Conservation (phyloP, 306 rosid species). For the Pyrus bretschneideri region DNA sequence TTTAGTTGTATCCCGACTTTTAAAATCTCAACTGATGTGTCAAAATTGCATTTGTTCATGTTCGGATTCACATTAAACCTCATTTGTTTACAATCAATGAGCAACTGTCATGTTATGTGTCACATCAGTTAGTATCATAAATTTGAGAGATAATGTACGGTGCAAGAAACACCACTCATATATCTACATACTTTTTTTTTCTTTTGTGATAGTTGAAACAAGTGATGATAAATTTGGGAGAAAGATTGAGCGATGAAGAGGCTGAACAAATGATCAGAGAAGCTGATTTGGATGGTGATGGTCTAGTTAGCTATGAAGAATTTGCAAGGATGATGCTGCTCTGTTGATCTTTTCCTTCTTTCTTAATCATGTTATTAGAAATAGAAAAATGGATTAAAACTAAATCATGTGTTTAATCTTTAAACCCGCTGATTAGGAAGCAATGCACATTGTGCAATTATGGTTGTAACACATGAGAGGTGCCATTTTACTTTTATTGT, state of each 20-base stretch:
- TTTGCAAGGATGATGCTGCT: slow-evolving; percentile 50
- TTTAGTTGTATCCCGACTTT: background rate
- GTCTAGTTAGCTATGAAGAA: slow-evolving; percentile 67
- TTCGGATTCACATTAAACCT: background rate
- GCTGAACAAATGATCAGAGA: slow-evolving; percentile 69
- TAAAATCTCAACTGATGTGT: background rate
- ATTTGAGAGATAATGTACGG: too few species aligned
- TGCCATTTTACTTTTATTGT: background rate
- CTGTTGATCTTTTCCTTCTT: slow-evolving; percentile 5
- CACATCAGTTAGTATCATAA: background rate
- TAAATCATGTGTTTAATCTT: background rate
- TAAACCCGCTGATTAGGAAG: background rate
- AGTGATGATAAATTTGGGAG: slow-evolving; percentile 69
- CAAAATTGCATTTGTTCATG: background rate
- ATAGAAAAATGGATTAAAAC: background rate
- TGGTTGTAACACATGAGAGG: background rate
- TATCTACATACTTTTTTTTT: background rate
- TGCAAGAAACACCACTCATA: background rate
- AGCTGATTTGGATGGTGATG: slow-evolving; percentile 80
- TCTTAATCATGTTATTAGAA: background rate
- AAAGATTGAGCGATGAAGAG: slow-evolving; percentile 60
- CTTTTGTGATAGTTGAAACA: slow-evolving; percentile 36
- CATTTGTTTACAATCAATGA: too few species aligned
- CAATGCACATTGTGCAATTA: background rate
- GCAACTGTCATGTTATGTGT: background rate